phyloP scores from a whole-genome alignment of 2,329 filamentous ascomycete species.

The Rhinocladiella mackenziei region DNA sequence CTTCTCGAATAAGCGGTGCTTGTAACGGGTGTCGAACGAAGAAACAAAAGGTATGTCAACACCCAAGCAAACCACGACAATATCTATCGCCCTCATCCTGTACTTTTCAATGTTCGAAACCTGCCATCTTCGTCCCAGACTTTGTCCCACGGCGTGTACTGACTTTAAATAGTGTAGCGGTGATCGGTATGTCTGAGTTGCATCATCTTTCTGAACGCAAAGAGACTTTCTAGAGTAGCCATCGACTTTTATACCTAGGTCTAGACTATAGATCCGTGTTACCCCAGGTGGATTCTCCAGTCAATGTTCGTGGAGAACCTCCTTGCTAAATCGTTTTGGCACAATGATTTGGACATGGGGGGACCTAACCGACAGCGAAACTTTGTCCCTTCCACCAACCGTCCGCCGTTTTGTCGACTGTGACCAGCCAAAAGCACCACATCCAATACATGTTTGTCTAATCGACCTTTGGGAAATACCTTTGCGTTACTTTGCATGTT shows the following conservation, averaged over 20 bases:
- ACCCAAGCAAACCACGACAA: background rate
- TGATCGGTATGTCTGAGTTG: constrained; percentile 35
- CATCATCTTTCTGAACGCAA: too few relatives aligned
- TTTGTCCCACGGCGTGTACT: too few relatives aligned
- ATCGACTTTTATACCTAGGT: constrained; percentile 13
- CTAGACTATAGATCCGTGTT: background rate
- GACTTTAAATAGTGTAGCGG: constrained; percentile 39
- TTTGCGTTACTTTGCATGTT: background rate
- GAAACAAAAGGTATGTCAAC: constrained; percentile 40
- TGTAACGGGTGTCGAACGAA: constrained; percentile 42
- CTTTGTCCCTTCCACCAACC: constrained; percentile 6
- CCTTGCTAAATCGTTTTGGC: constrained; percentile 12
- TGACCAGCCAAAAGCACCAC: too few relatives aligned
- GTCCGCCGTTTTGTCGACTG: too few relatives aligned
- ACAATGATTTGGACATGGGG: constrained; percentile 10
- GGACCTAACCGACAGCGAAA: background rate
- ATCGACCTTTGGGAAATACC: too few relatives aligned
- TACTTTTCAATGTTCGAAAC: too few relatives aligned
- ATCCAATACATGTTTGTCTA: too few relatives aligned
- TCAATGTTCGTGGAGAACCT: background rate
- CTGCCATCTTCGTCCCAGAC: too few relatives aligned
- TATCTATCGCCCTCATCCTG: background rate
- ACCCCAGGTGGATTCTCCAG: constrained; percentile 15
- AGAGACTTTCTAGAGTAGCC: too few relatives aligned
- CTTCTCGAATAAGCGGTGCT: constrained; percentile 39